Evolutionary conservation across 768 basidiomycete genomes (phyloP).

Genomic region (Suillus fuscotomentosus): DNA sequence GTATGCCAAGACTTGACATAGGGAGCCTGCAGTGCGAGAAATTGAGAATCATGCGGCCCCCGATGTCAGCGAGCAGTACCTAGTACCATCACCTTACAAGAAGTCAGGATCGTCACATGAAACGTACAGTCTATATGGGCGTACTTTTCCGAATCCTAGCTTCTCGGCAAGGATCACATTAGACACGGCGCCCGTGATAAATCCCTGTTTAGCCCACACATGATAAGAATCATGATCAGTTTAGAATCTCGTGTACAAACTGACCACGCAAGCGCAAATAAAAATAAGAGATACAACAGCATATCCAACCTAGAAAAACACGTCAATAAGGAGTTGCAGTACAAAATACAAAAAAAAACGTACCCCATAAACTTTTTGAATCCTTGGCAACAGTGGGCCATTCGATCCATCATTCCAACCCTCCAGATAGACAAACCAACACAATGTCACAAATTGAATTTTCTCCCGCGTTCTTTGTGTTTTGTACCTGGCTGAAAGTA

Average conservation of each 20-base stretch:
- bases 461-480: conserved; percentile 20
- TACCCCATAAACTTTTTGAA: conserved; percentile 37
- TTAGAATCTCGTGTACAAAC: conserved; percentile 9
- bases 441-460: conserved; percentile 34
- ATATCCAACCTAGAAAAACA: conserved; percentile 33
- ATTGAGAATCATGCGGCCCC: neutral
- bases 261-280: conserved; percentile 38
- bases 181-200: conserved; percentile 40
- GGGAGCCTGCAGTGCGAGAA: conserved; percentile 38
- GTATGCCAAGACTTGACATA: conserved; percentile 53
- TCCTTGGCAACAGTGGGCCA: conserved; percentile 38
- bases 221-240: neutral
- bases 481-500: conserved; percentile 9
- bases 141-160: conserved; percentile 43
- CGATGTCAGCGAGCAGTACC: conserved; percentile 19
- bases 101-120: neutral
- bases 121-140: neutral
- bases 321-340: neutral
- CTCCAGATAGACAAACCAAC: conserved; percentile 32
- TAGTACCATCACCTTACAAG: conserved; percentile 37
- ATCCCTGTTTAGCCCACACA: conserved; percentile 31
- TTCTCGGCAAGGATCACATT: conserved; percentile 47
- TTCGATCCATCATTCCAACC: conserved; percentile 41
- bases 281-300: conserved; percentile 42
- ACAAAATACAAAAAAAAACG: conserved; percentile 3